phyloP scores from a whole-genome alignment of 2,329 filamentous ascomycete species.

The Elsinoe ampelina region DNA sequence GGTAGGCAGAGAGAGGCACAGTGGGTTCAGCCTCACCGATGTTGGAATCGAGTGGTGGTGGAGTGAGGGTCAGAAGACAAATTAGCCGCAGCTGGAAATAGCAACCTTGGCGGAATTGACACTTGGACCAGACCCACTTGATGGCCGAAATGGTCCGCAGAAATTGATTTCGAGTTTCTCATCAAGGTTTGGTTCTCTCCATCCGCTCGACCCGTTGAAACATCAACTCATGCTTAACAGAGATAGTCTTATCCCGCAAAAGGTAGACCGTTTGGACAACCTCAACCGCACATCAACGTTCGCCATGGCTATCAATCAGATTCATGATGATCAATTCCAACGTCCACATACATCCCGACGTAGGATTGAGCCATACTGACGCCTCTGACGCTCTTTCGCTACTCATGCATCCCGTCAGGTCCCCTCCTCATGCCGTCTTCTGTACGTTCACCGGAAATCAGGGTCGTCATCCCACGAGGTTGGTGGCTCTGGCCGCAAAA shows the following conservation, averaged over 20 bases:
- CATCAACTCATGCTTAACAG: background rate
- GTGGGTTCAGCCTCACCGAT: conserved; percentile 10
- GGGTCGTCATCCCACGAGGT: background rate
- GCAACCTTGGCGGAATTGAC: background rate
- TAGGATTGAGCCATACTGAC: background rate
- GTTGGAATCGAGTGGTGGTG: conserved; percentile 1
- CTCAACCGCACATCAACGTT: background rate
- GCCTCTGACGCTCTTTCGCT: conserved; percentile 6
- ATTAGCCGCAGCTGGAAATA: conserved; percentile 8
- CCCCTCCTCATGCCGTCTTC: background rate
- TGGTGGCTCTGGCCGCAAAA: background rate
- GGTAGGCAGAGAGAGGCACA: background rate
- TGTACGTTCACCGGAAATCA: background rate
- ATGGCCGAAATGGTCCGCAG: background rate
- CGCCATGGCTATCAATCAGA: background rate
- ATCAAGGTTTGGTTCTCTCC: background rate
- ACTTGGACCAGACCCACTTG: background rate
- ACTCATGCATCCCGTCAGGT: background rate
- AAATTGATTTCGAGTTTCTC: no score
- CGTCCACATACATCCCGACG: background rate
- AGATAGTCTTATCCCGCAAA: background rate
- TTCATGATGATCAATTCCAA: background rate
- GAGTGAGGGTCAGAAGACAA: background rate
- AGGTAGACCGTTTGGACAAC: conserved; percentile 2
- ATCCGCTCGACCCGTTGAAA: background rate